A percentile compares a stretch with the other conserved stretches of the same genome.
These are phyloP conservation scores for Abelmoschus esculentus DNA, from an alignment of 345 rosid species.

Conservation along the genomic window DNA sequence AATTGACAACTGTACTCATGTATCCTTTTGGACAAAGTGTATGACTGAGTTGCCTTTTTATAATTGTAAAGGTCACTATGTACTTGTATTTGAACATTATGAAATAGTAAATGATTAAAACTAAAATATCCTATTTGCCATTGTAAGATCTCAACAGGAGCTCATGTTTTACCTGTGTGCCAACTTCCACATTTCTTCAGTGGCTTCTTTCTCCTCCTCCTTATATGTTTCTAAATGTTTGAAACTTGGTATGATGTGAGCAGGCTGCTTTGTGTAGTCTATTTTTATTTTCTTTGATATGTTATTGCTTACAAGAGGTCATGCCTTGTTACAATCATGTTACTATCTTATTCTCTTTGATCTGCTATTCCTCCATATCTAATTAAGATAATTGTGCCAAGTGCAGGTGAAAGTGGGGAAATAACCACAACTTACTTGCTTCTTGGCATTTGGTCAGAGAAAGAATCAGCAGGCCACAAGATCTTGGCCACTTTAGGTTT, in stretches of 20 bases:
- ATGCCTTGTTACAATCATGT: background rate
- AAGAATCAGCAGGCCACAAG: slow-evolving; percentile 69
- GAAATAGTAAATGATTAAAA: background rate
- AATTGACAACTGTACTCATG: background rate
- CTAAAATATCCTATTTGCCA: background rate
- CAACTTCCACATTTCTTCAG: background rate
- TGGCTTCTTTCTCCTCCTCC: background rate
- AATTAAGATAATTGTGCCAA: background rate
- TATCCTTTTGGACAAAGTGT: background rate
- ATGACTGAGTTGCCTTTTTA: background rate
- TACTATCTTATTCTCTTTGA: background rate
- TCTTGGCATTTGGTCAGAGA: slow-evolving; percentile 75
- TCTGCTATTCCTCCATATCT: background rate
- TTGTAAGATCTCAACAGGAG: background rate
- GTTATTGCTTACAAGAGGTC: background rate
- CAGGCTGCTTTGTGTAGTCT: background rate
- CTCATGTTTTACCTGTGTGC: background rate
- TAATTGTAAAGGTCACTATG: background rate
- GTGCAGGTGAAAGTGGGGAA: slow-evolving; percentile 70
- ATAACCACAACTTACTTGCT: slow-evolving; percentile 67
- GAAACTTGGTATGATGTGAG: background rate
- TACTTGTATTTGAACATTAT: background rate
- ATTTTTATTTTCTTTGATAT: background rate
- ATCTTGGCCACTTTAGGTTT: slow-evolving; percentile 61
- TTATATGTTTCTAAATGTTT: slow-evolving; percentile 4